Base-by-base conservation (phyloP, 1,284 basidiomycete genomes). In the Malassezia sp. region DNA sequence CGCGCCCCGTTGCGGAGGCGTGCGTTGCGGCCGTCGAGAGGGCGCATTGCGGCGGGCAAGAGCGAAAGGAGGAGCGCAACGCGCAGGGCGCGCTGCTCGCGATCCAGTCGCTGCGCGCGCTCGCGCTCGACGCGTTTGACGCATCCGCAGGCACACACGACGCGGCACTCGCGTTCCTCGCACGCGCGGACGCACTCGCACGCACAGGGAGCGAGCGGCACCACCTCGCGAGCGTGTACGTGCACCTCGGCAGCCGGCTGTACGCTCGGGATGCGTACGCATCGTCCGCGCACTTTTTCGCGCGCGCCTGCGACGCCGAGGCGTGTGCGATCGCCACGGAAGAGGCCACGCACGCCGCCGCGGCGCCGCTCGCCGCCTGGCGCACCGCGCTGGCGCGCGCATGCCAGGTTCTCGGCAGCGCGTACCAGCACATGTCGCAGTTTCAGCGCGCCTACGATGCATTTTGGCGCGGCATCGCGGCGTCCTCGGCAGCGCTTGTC, bases 161-260 rank as follows among this genome's bases (percentile, higher is more conserved):
- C 14, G n/a, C 23, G 21, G 36, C 40, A 17, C 2, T 33, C 2
- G 12, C 24, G 2, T 21, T 22, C 5, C 27, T 42, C 7, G 8
- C 7, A 8, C 28, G 11, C 15, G 46, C 46, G 0, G 23, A 34
- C 0, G n/a, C 11, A 9, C 34, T 42, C 22, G 31, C 21, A 23
- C 4, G 20, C 23, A 8, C 21, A 18, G 7, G 18, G 17, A 42
- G 21, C 12, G 30, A n/a, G 31, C 24, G 30, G 18, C 28, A 42
- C 1, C 52, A 55, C 14, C 43, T 72, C 23, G 65, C 68, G 3
- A 64, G 49, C 9, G 57, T 61, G 4, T 68, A 67, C 22, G 74
- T 72, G 53, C 73, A 73, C 37, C 53, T 66, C 36, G 74, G 63
- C 6, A 67, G 64, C 14, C 60, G 59, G 27, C 56, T 72, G 6